Percentiles rank a stretch among this genome's conserved stretches.
These are phyloP conservation scores for Agaricales sp. DNA, from an alignment of 1,284 basidiomycete species.

Conservation along the genomic window DNA sequence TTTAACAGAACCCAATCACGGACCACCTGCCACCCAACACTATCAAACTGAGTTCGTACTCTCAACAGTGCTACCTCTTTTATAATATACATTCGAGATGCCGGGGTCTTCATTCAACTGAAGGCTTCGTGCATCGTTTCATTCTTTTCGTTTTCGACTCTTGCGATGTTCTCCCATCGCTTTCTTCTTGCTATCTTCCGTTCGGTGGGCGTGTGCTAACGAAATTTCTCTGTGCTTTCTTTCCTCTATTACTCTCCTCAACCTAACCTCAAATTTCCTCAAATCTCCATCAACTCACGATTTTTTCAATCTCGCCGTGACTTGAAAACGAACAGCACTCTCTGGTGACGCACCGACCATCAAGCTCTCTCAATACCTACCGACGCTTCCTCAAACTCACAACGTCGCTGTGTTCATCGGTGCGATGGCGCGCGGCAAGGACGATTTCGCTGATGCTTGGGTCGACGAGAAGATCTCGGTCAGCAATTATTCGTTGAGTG, in stretches of 20 bases:
- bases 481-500: slow-evolving; percentile 90
- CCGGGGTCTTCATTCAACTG: slow-evolving; percentile 1
- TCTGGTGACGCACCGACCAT: slow-evolving; percentile 87
- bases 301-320: neutral
- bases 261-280: neutral
- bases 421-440: slow-evolving; percentile 91
- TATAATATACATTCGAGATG: no score
- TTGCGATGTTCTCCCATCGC: slow-evolving; percentile 6
- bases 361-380: slow-evolving; percentile 77
- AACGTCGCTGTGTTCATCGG: slow-evolving; percentile 94
- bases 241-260: neutral
- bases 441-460: slow-evolving; percentile 95
- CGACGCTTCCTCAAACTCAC: slow-evolving; percentile 76
- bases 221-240: neutral
- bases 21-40: slow-evolving; percentile 96
- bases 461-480: slow-evolving; percentile 98
- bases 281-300: neutral
- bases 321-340: slow-evolving; percentile 46
- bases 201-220: slow-evolving; percentile 1
- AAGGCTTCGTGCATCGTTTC: neutral
- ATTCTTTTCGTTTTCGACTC: no score
- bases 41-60: slow-evolving; percentile 80
- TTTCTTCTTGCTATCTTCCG: slow-evolving; percentile 3
- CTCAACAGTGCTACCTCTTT: slow-evolving; percentile 1
- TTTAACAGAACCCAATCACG: slow-evolving; percentile 71